Conservation (phyloP, 805 yeast species). For the Saccharomycopsis sp. region DNA sequence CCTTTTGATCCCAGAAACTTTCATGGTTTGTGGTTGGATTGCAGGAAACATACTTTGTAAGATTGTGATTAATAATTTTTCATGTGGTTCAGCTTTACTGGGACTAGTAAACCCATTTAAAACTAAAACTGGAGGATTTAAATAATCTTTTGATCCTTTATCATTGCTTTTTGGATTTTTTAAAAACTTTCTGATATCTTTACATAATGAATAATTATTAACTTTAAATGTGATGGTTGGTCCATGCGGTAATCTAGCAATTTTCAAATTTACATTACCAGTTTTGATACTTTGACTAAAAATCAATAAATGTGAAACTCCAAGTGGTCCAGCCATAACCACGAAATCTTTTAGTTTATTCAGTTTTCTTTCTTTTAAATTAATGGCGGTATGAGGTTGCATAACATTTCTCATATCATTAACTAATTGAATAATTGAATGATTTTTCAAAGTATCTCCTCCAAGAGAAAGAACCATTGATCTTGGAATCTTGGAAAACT, state of each 20-base stretch:
- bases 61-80: conserved; percentile 75
- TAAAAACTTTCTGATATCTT: conserved; percentile 64
- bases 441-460: conserved; percentile 68
- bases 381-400: conserved; percentile 96
- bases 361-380: conserved; percentile 72
- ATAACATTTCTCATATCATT: conserved; percentile 78
- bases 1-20: conserved; percentile 64
- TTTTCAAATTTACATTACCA: conserved; percentile 73
- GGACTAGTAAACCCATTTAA: conserved; percentile 76
- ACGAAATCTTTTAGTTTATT: conserved; percentile 85
- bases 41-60: conserved; percentile 97
- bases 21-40: conserved; percentile 73
- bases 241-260: conserved; percentile 86
- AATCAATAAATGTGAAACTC: conserved; percentile 79
- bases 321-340: conserved; percentile 98
- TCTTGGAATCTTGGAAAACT: conserved; percentile 64
- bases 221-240: conserved; percentile 85
- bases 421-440: conserved; percentile 75
- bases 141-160: conserved; percentile 47
- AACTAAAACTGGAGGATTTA: conserved; percentile 81
- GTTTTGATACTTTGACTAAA: conserved; percentile 74
- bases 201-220: conserved; percentile 63
- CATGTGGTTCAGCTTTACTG: conserved; percentile 53
- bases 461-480: conserved; percentile 94
- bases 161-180: conserved; percentile 72